These are phyloP conservation scores for Ambispora gerdemannii DNA, from an alignment of 192 early-diverging fungal species.

Conservation along the genomic window DNA sequence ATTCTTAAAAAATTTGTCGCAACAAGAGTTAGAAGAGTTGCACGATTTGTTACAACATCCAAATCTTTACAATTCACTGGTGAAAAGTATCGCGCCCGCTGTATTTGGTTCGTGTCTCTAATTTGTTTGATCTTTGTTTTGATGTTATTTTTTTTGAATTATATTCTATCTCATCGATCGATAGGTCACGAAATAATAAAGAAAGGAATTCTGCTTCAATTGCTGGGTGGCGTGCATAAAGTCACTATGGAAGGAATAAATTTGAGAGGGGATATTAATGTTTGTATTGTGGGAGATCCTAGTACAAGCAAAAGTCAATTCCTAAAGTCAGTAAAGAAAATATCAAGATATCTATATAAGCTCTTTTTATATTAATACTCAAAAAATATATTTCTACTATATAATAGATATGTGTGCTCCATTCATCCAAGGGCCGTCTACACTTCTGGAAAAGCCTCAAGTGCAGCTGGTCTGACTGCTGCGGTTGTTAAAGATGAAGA, in stretches of 20 bases:
- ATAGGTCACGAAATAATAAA: conserved; percentile 90
- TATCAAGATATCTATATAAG: not conserved
- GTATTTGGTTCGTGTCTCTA: conserved; percentile 66
- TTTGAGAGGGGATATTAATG: conserved; percentile 96
- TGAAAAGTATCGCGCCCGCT: conserved; percentile 81
- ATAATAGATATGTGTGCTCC: conserved; percentile 76
- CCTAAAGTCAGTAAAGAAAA: conserved; percentile 61
- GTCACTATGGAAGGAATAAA: conserved; percentile 86
- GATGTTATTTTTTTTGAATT: not conserved
- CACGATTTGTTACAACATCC: conserved; percentile 54
- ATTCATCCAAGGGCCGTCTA: conserved; percentile 93
- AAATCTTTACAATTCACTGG: conserved; percentile 64
- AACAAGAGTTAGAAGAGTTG: conserved; percentile 75
- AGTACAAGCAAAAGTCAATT: conserved; percentile 94
- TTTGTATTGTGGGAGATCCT: conserved; percentile 96
- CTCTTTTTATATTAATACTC: not conserved
- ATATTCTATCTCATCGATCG: not conserved
- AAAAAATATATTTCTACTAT: not conserved
- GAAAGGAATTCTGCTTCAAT: conserved; percentile 89
- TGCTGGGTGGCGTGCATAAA: conserved; percentile 96
- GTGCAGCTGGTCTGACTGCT: conserved; percentile 94
- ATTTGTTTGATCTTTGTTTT: conserved; percentile 4
- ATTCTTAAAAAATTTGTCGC: conserved; percentile 61
- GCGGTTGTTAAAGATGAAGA: conserved; percentile 95
- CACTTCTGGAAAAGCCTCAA: conserved; percentile 94